Evolutionary conservation across 805 yeast genomes (phyloP).

Genomic region (Nakazawaea siamensis): DNA sequence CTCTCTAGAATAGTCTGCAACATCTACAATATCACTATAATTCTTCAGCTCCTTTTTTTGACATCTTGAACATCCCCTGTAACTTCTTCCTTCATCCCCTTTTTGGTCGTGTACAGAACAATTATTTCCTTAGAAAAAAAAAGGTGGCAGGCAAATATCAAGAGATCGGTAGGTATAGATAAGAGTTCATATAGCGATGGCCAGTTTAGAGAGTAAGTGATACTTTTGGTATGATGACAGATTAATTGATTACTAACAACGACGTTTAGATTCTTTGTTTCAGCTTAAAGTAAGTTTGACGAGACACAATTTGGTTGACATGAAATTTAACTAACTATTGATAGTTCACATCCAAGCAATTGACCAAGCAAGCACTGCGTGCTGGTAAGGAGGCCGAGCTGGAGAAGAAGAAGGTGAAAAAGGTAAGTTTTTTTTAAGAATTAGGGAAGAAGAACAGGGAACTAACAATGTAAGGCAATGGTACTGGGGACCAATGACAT

Average conservation of each 20-base stretch:
- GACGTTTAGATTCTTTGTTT: conserved; percentile 45
- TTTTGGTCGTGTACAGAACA: too few relatives aligned
- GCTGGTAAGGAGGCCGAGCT: conserved; percentile 85
- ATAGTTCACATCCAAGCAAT: conserved; percentile 86
- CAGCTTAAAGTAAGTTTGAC: conserved; percentile 40
- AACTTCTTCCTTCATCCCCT: too few relatives aligned
- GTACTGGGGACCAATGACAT: conserved; percentile 83
- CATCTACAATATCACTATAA: too few relatives aligned
- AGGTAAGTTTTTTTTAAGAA: conserved; percentile 24
- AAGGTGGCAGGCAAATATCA: too few relatives aligned
- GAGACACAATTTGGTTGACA: background rate
- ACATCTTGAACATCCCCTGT: too few relatives aligned
- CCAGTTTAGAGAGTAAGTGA: conserved; percentile 33
- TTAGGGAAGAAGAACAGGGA: too few relatives aligned
- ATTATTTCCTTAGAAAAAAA: too few relatives aligned
- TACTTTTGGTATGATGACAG: background rate
- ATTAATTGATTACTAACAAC: background rate
- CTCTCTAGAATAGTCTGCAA: too few relatives aligned
- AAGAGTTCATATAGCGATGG: too few relatives aligned
- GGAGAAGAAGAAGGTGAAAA: conserved; percentile 84
- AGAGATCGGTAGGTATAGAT: too few relatives aligned
- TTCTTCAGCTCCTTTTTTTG: too few relatives aligned
- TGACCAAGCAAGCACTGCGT: conserved; percentile 80
- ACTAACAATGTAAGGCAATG: conserved; percentile 40
- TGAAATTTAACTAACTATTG: too few relatives aligned